phyloP scores from a whole-genome alignment of 2,329 filamentous ascomycete genomes.

The Fusarium sp. region DNA sequence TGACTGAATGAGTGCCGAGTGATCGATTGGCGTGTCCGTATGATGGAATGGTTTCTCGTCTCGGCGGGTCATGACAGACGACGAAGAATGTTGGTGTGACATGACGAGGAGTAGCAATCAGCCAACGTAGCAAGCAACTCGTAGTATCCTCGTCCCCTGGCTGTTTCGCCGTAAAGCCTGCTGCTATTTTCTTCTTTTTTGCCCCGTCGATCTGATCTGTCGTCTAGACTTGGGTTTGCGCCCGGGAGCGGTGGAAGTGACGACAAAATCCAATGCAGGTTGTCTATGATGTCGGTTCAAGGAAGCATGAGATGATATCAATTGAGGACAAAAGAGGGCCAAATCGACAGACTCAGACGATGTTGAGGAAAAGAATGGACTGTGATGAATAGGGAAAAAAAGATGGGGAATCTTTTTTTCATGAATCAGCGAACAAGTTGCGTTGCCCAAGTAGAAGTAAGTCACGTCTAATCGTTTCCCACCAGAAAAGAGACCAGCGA shows the following conservation, averaged over 20 bases:
- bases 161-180: neutral
- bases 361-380: conserved; percentile 14
- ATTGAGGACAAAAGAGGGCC: neutral
- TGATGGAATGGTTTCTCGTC: conserved; percentile 48
- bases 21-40: conserved; percentile 45
- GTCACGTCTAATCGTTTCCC: conserved; percentile 18
- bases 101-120: conserved; percentile 35
- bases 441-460: neutral
- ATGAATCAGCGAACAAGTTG: conserved; percentile 29
- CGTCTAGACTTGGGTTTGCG: conserved; percentile 1
- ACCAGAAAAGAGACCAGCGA: neutral
- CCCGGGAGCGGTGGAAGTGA: conserved; percentile 12
- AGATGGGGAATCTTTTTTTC: conserved; percentile 34
- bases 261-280: conserved; percentile 4
- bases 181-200: too few relatives aligned
- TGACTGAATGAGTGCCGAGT: conserved; percentile 62
- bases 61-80: conserved; percentile 44
- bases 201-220: neutral
- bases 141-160: neutral
- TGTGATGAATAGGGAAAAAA: conserved; percentile 13
- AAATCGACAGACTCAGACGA: neutral
- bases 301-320: neutral
- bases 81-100: conserved; percentile 45
- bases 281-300: conserved; percentile 2
- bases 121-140: neutral